These are phyloP conservation scores for Globisporangium abappressorium DNA, from an alignment of 352 stramenopile species.

Conservation along the genomic window DNA sequence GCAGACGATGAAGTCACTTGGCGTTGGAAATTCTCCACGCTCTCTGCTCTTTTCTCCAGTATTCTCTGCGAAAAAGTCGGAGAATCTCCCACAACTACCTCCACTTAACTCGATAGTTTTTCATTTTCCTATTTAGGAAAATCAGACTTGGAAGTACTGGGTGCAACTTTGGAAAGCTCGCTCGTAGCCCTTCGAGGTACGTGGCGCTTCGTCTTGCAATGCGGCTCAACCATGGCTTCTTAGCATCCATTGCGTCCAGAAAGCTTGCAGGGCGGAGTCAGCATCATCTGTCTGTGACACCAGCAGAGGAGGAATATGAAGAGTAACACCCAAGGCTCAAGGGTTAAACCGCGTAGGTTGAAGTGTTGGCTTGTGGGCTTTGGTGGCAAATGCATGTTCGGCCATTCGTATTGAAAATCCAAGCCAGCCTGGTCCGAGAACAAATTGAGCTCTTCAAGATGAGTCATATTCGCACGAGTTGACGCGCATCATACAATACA, in stretches of 20 bases:
- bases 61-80: background rate
- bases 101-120: background rate
- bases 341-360: background rate
- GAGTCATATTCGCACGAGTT: background rate
- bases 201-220: background rate
- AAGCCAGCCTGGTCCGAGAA: too few species aligned
- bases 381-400: background rate
- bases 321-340: background rate
- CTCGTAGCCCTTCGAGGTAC: background rate
- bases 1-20: too few species aligned
- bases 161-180: background rate
- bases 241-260: background rate
- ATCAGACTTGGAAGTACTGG: background rate
- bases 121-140: background rate
- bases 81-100: background rate
- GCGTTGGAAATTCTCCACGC: background rate
- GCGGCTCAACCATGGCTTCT: background rate
- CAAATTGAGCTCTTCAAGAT: background rate
- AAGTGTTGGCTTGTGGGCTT: background rate
- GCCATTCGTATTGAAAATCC: too few species aligned
- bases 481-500: background rate
- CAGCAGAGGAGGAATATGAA: background rate
- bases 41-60: background rate
- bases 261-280: background rate
- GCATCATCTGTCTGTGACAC: background rate